Base-by-base conservation (phyloP, 2,329 filamentous ascomycete species). In the Orbilia brochopaga region DNA sequence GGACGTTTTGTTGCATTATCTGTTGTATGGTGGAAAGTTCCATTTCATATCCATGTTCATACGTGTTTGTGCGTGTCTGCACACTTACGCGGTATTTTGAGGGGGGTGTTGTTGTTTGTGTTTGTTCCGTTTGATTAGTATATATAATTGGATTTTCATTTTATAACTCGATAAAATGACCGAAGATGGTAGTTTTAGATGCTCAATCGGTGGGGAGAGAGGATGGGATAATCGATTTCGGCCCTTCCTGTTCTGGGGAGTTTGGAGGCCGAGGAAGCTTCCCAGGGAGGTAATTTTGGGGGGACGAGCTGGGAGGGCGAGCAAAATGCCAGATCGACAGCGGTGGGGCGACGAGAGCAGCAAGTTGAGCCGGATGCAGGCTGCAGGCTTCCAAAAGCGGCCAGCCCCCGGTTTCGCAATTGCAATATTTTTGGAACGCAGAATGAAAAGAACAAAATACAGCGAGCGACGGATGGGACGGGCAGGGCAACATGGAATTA, bases 261-360 rank as follows among this genome's bases (percentile, higher is more conserved):
- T 4, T 32, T 3, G 27, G 24, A 21, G 35, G 50, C 48, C 57
- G 57, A 46, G 58, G 64, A 64, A 63, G 54, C 58, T 64, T 70
- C 58, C 66, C 30, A 64, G 59, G 32, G 58, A 13, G 66, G 66
- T 40, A 70, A 70, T 63, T 62, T 60, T 54, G 32, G 21, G 44
- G 11, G 11, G 6, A 19, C 15, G 37, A 19, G 40, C 19, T 19
- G 44, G 15, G 15, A 21, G 17, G 44, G 17, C 19, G 8, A 5
- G n/a, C 15, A 48, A 48, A 10, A 23, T 23, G 37, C 27, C 44
- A 48, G 44, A 48, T 50, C 40, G 23, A 44, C 21, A 40, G 37
- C 13, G 35, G 46, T 37, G 54, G 13, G 46, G 51, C 54, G 54
- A 53, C 59, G 56, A 69, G 57, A 69, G 44, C 64, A 50, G 51